Base-by-base conservation (phyloP, 2,329 filamentous ascomycete genomes). In the Hymenoscyphus fraxineus region DNA sequence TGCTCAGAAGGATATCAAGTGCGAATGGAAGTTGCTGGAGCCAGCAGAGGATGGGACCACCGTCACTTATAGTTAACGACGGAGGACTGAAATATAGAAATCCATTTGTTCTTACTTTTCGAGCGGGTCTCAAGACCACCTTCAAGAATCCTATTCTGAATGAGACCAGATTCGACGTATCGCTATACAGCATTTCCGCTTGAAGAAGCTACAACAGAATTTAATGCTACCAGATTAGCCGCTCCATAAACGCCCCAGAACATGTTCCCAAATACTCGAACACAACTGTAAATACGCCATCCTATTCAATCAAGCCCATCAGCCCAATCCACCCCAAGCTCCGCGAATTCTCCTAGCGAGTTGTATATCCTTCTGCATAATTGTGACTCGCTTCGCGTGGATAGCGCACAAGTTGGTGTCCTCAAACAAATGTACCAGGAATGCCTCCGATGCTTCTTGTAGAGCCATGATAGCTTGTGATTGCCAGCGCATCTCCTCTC, bases 301-400 rank as follows among this genome's bases (percentile, higher is more conserved):
- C 19, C 47, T 7, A 22, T 31, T 22, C 3, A 12, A 57, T n/a
- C 27, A 38, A 44, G 6, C 19, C 40, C 35, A 85, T 54, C 35
- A 85, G 79, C 78, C 89, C 79, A 80, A 82, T 71, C 89, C 90
- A 58, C 88, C 90, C 90, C 90, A 93, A 57, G 88, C 84, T 13
- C 91, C 91, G 60, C 91, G 83, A 78, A 94, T 93, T 70, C 91
- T 81, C 73, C 91, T 82, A 22, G 94, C 94, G 66, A 98, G 85
- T 80, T 97, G 94, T 73, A 99, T 97, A 78, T 98, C 95, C 80
- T 97, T 97, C 78, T 95, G 93, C 91, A 96, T 94, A 73, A 97
- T 96, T 47, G 94, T 98, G 61, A 98, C 93, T 76, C 94, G 85
- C 81, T 97, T 97, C 67, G 94, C 95, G 79, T 98, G 94, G 72